phyloP scores from a whole-genome alignment of 345 rosid genomes.

The Salix purpurea region DNA sequence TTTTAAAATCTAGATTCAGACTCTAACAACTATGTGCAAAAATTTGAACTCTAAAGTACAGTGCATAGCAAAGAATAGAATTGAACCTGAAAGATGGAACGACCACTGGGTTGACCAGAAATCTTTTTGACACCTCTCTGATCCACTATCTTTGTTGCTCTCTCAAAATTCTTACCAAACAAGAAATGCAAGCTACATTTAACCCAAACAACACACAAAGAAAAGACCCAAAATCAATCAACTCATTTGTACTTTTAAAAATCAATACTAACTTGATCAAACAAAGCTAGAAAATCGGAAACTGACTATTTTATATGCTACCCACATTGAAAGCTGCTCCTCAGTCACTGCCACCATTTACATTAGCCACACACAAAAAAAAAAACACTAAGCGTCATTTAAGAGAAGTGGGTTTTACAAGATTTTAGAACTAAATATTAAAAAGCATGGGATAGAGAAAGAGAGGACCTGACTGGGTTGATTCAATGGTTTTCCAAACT shows the following conservation, averaged over 20 bases:
- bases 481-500: conserved; percentile 54
- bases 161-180: conserved; percentile 86
- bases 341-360: conserved; percentile 47
- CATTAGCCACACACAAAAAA: not conserved
- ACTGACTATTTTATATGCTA: not conserved
- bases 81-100: conserved; percentile 72
- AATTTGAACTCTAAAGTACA: not conserved
- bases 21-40: not conserved
- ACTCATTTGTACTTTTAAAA: not conserved
- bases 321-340: conserved; percentile 77
- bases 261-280: not conserved
- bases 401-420: not conserved
- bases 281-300: not conserved
- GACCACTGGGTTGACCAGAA: conserved; percentile 67
- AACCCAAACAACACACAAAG: not conserved
- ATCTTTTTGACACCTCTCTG: conserved; percentile 72
- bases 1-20: not conserved
- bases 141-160: conserved; percentile 72
- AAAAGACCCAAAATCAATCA: not conserved
- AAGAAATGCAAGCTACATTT: conserved; percentile 64
- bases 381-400: not conserved
- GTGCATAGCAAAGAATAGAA: not conserved
- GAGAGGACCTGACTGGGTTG: conserved; percentile 43
- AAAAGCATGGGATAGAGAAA: not conserved
- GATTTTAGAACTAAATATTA: not conserved